Evolutionary conservation across 2,329 filamentous ascomycete species (phyloP).

Genomic region (Penicillium sp.): DNA sequence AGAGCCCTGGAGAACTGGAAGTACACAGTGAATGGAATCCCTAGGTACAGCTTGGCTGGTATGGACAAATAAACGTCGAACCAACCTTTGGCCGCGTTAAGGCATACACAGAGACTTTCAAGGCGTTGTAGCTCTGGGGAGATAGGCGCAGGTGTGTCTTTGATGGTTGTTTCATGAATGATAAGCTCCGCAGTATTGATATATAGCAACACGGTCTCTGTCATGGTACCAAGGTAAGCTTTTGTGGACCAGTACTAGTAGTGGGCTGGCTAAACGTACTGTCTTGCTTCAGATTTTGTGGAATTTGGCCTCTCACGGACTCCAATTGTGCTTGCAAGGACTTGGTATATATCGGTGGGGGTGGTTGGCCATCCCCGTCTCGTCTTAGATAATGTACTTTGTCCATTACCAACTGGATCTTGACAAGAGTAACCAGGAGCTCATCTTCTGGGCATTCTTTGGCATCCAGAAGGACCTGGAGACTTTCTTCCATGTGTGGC

Average conservation of each 20-base stretch:
- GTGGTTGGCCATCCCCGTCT: conserved; percentile 17
- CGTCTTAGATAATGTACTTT: conserved; percentile 21
- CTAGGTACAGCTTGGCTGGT: conserved; percentile 14
- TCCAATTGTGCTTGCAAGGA: conserved; percentile 27
- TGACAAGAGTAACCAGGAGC: conserved; percentile 45
- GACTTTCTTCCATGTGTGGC: conserved; percentile 61
- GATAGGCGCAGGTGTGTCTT: conserved; percentile 18
- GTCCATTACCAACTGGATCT: conserved; percentile 28
- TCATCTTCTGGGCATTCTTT: conserved; percentile 57
- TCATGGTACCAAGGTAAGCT: not conserved
- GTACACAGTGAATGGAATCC: conserved; percentile 26
- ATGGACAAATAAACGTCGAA: conserved; percentile 24
- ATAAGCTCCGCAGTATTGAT: conserved; percentile 24
- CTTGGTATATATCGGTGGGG: conserved; percentile 22
- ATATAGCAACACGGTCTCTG: conserved; percentile 18
- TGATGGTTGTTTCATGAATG: conserved; percentile 27
- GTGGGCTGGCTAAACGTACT: conserved; percentile 16
- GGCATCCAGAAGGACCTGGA: conserved; percentile 51
- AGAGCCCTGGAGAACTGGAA: conserved; percentile 29
- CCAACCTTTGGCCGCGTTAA: conserved; percentile 28
- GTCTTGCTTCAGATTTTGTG: conserved; percentile 22
- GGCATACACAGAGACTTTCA: conserved; percentile 25
- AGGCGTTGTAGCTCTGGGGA: conserved; percentile 26
- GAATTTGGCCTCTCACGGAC: conserved; percentile 21
- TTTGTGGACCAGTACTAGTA: not conserved